Evolutionary conservation across 169 alveolate genomes (phyloP).

Genomic region (Plasmodium ovale): DNA sequence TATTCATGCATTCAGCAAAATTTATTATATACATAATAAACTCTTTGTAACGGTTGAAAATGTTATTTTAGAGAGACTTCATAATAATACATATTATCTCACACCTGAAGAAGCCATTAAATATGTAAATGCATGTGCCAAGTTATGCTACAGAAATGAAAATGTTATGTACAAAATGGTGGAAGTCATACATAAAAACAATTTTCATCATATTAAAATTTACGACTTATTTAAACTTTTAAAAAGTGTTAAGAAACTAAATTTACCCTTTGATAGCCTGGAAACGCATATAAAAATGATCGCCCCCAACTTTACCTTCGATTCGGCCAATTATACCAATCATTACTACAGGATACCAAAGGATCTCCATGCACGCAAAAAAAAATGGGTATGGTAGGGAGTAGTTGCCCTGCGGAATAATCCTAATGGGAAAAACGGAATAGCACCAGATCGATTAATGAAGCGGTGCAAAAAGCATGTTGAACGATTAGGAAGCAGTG

Average conservation of each 20-base stretch:
- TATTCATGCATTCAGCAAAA: slow-evolving; percentile 67
- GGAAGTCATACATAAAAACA: slow-evolving; percentile 42
- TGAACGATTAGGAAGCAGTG: too few relatives aligned
- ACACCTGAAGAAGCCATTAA: slow-evolving; percentile 52
- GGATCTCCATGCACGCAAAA: slow-evolving; percentile 53
- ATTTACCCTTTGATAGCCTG: slow-evolving; percentile 20
- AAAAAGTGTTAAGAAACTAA: slow-evolving; percentile 39
- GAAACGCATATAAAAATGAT: slow-evolving; percentile 50
- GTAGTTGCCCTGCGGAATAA: too few relatives aligned
- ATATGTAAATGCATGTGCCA: slow-evolving; percentile 58
- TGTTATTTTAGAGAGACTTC: slow-evolving; percentile 18
- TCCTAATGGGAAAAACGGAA: too few relatives aligned
- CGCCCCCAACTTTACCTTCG: slow-evolving; percentile 42
- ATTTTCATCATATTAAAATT: slow-evolving; percentile 57
- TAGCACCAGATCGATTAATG: too few relatives aligned
- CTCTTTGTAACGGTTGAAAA: slow-evolving; percentile 41
- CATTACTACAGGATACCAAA: slow-evolving; percentile 31
- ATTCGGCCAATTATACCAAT: slow-evolving; percentile 23
- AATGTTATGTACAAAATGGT: slow-evolving; percentile 49
- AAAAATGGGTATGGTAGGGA: slow-evolving; percentile 75
- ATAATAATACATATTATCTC: slow-evolving; percentile 33
- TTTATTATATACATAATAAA: slow-evolving; percentile 47
- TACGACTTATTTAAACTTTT: slow-evolving; percentile 53
- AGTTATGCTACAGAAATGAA: slow-evolving; percentile 49
- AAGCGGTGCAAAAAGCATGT: too few relatives aligned